phyloP scores from a whole-genome alignment of 2,329 filamentous ascomycete genomes.

The Didymella segeticola region DNA sequence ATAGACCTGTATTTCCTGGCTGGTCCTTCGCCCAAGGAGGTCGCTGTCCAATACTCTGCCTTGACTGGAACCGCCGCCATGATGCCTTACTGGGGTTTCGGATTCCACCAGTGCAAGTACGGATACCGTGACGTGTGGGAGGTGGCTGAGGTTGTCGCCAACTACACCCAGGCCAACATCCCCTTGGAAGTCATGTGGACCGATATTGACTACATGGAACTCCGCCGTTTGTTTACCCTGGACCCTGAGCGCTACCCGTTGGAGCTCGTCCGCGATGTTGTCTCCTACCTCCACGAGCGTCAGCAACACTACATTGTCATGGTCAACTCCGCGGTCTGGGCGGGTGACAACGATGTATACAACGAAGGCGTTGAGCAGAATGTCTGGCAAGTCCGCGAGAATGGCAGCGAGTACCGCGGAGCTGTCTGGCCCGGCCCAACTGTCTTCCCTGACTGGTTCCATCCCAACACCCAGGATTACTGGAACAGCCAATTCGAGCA shows the following conservation, averaged over 20 bases:
- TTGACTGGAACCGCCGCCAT: conserved; percentile 55
- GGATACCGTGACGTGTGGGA: conserved; percentile 64
- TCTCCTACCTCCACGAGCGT: conserved; percentile 69
- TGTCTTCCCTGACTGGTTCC: conserved; percentile 80
- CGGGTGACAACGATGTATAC: conserved; percentile 59
- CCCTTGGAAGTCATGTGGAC: conserved; percentile 71
- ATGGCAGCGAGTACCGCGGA: conserved; percentile 65
- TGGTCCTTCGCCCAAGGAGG: conserved; percentile 56
- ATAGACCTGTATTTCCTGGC: conserved; percentile 68
- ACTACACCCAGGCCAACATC: conserved; percentile 69
- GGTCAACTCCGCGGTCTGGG: conserved; percentile 73
- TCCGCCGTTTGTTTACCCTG: conserved; percentile 67
- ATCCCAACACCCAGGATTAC: conserved; percentile 66
- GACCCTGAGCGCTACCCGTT: conserved; percentile 70
- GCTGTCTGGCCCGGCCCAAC: conserved; percentile 81
- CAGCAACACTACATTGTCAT: conserved; percentile 78
- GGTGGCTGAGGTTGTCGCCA: conserved; percentile 70
- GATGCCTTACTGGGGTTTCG: conserved; percentile 61
- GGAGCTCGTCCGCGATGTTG: conserved; percentile 66
- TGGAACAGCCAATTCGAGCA: conserved; percentile 72
- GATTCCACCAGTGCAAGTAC: conserved; percentile 59
- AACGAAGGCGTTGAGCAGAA: conserved; percentile 65
- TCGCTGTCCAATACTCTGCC: conserved; percentile 57
- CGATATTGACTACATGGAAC: conserved; percentile 74
- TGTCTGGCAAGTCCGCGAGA: conserved; percentile 59